Evolutionary conservation across 2,329 filamentous ascomycete genomes (phyloP), one percentile per base, ranked within the genome.

Genomic region (Teratosphaeria destructans): DNA sequence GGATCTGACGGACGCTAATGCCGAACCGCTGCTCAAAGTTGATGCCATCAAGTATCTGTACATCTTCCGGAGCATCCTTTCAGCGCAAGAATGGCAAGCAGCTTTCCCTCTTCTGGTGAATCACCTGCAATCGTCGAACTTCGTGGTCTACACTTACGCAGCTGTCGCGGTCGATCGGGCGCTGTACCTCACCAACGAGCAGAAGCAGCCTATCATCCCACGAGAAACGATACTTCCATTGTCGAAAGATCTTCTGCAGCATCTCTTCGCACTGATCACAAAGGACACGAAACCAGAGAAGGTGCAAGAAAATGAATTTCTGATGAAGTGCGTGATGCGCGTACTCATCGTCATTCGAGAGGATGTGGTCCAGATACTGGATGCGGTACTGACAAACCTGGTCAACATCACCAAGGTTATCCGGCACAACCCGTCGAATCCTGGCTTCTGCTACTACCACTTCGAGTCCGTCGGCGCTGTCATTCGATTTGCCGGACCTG

Each of bases 1-100:
- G n/a, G 94, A 99, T 73, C 80, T 99, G 49, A 79, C 95, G 62
- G 81, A 82, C n/a, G 79, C 84, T 37, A 79, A 82, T 34, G 83
- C 88, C 1, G 84, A 95, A 67, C 88, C 91, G 8, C 92, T 99
- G 61, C 81, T 96, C 67, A 95, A 96, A 78, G 93, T 99, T 16
- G 94, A 97, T 73, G 93, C 93, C 19, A 96, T 99, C 80, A 99
- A 97, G 74, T 99, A 92, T 72, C 82, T 99, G 47, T 96, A 99
- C 79, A 90, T 88, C 53, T 99, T 99, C 84, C 88, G 94, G 68
- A 96, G 91, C 72, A 91, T 96, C 71, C 82, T 99, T 62, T 93
- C 90, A 19, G 90, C 90, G 72, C 86, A 92, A 37, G 89, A 96
- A 73, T 97, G 94, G 91, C 88, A 88, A 68, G 85, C 87, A 60